Base-by-base conservation (phyloP, 805 yeast species). In the Teunomyces barrocoloradensis region DNA sequence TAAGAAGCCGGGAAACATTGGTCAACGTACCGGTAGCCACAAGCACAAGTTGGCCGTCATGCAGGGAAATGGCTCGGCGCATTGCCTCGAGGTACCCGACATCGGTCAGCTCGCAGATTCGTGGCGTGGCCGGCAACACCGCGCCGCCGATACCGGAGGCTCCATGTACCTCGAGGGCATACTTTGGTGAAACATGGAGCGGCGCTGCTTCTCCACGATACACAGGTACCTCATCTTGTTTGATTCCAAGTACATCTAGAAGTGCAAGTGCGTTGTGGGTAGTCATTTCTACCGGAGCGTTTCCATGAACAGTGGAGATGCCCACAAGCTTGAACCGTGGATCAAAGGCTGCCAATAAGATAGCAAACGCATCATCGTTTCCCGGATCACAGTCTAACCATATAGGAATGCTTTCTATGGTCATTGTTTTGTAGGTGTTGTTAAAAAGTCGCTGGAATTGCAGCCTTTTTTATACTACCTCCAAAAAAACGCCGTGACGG, bases 311-410 rank as follows among this genome's bases (percentile, higher is more conserved):
- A 0, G 92, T 82, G 27, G 89, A 81, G n/a, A 87, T 74, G 2
- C 94, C 95, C 3, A 82, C 54, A 7, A 87, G 63, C 12, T 78
- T 63, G 64, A 81, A 79, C 21, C 74, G 66, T 0, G 89, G 87
- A 52, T 82, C 78, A 57, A 77, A 79, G 6, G 80, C 69, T 0
- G 88, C 81, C 21, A 89, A 53, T 7, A 87, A 66, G 6, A 89
- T 72, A 3, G 94, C 96, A 39, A 87, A 77, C 1, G 87, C 84
- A 57, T 89, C 97, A 59, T 89, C 96, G 58, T 86, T 94, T 1
- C 96, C 96, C 0, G 96, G 96, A 60, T 89, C 96, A 64, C 96
- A 89, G 65, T 89, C 96, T 10, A 89, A 64, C 96, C 96, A 89
- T 4, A 89, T 58, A 0, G 96, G 95, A 2, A 71, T 56, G 10